Evolutionary conservation across 441 rosid species (phyloP), one percentile per base, ranked within the genome.

Genomic region (Pelargonium cotyledonis): DNA sequence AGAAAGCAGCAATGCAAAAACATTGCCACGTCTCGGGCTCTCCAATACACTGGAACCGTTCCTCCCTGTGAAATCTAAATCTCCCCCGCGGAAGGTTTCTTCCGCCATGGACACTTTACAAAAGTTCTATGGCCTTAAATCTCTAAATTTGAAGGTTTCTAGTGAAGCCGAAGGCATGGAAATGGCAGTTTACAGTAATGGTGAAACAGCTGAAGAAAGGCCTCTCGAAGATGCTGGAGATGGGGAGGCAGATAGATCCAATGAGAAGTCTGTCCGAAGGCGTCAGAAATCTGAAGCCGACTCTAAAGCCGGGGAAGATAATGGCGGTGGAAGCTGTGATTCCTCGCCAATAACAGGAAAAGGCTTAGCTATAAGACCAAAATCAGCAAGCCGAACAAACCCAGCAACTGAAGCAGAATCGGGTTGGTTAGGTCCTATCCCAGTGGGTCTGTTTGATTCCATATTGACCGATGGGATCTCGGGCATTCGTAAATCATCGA

Each of bases 401-500:
- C 78, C 76, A 72, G 55, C 53, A 14, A 19, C 76, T 29, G 85
- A 86, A 46, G 69, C 81, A 29, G 88, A 81, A 16, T 63, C 80
- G 0, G 84, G 81, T 51, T 83, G 83, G 83, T 57, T 71, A 16
- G 80, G 65, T 73, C 57, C 84, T 8, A 70, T 83, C 40, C 81
- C 85, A 4, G 44, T 77, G 3, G 84, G 84, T 58, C n/a, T 78
- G 68, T 87, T 84, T 70, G 89, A 88, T 75, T 75, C 84, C 67
- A 67, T 77, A 47, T 75, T 74, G 40, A 67, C 80, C 11, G 85
- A 87, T 26, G 80, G 71, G 65, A 75, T 73, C 63, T 71, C 70
- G 35, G 82, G 82, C 46, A 86, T 87, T 67, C 88, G 84, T 63
- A 89, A 86, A 75, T 87, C 90, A 12, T 78, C 85, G 26, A 88